These are phyloP conservation scores for Heliosperma pusillum DNA, from an alignment of 148 eudicot species.

Conservation along the genomic window DNA sequence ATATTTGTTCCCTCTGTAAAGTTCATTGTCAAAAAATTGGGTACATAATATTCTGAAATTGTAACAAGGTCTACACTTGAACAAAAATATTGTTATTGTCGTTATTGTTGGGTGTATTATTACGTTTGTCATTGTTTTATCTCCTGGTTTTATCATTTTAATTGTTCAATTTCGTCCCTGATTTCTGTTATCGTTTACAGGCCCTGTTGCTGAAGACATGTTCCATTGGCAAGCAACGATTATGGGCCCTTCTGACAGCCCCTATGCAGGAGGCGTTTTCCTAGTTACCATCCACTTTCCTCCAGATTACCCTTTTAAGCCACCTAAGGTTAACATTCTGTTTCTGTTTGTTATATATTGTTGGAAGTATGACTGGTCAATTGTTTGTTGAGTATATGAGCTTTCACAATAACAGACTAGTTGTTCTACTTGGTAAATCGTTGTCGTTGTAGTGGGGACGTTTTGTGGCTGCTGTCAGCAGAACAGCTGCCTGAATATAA, in stretches of 20 bases:
- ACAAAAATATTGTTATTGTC: not conserved
- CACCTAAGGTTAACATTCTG: slow-evolving; percentile 31
- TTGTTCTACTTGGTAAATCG: too few relatives aligned
- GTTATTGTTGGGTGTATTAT: not conserved
- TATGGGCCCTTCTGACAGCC: slow-evolving; percentile 38
- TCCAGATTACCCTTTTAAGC: slow-evolving; percentile 40
- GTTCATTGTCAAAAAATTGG: not conserved
- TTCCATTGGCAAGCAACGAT: slow-evolving; percentile 44
- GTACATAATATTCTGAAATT: not conserved
- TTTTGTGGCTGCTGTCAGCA: too few relatives aligned
- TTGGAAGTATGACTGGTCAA: not conserved
- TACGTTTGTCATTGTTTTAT: not conserved
- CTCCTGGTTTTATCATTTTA: not conserved
- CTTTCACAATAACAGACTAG: not conserved
- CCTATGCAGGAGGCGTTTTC: slow-evolving; percentile 39
- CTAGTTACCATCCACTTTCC: slow-evolving; percentile 42
- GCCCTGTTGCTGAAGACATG: slow-evolving; percentile 44
- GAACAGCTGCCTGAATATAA: too few relatives aligned
- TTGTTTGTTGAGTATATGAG: not conserved
- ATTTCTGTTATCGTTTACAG: slow-evolving; percentile 8
- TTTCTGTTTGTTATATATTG: not conserved
- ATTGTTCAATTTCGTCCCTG: not conserved
- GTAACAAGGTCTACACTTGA: not conserved
- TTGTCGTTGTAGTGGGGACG: too few relatives aligned
- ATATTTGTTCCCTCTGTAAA: not conserved